Evolutionary conservation across 106 monocot species (phyloP).

Genomic region (Allium fistulosum): DNA sequence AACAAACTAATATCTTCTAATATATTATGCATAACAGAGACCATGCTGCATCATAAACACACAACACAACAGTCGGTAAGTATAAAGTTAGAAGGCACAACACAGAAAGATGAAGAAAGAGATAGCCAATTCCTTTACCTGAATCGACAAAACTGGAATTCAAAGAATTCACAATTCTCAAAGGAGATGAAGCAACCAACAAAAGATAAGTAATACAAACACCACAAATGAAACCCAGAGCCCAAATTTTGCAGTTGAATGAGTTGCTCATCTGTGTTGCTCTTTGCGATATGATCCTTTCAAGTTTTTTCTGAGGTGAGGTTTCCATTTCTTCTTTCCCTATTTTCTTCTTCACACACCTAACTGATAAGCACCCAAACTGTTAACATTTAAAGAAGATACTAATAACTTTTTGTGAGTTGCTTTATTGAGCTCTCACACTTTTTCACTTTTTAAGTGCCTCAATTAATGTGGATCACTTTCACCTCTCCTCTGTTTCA

Average conservation of each 20-base stretch:
- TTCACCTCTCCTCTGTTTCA: no score
- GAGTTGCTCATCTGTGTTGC: slow-evolving; percentile 70
- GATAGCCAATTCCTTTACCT: slow-evolving; percentile 8
- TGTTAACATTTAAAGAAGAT: no score
- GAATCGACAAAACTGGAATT: slow-evolving; percentile 24
- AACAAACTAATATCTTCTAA: no score
- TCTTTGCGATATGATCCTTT: slow-evolving; percentile 59
- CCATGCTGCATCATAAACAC: no score
- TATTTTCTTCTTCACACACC: neutral
- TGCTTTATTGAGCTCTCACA: no score
- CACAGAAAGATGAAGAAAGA: neutral
- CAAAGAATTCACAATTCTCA: slow-evolving; percentile 5
- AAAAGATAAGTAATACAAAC: slow-evolving; percentile 55
- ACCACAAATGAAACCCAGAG: slow-evolving; percentile 70
- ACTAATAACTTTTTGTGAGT: no score
- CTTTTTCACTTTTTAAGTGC: no score
- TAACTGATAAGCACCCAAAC: neutral
- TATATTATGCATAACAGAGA: no score
- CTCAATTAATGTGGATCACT: no score
- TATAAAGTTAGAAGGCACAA: neutral
- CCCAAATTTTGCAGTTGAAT: slow-evolving; percentile 45
- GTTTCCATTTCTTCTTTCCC: slow-evolving; percentile 25
- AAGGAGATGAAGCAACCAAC: slow-evolving; percentile 38
- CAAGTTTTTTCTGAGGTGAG: slow-evolving; percentile 46
- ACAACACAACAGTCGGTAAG: no score